Conservation (phyloP, 2,329 filamentous ascomycete species). For the Colletotrichum sp. region DNA sequence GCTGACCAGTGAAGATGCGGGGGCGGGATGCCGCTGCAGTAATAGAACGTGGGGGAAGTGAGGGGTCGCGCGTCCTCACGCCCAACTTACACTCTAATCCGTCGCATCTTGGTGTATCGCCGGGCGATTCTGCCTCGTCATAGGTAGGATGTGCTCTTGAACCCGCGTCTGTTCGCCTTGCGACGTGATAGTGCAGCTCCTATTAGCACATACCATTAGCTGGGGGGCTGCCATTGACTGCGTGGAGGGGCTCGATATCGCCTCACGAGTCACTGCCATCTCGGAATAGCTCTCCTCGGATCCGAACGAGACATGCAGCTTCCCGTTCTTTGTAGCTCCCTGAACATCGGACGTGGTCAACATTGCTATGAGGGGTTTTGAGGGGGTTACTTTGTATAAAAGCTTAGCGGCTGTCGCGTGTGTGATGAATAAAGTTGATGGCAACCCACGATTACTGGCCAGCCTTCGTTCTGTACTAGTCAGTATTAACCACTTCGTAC, state of each 20-base stretch:
- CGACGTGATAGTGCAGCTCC: neutral
- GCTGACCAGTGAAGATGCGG: constrained; percentile 1
- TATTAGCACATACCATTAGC: constrained; percentile 13
- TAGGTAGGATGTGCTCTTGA: neutral
- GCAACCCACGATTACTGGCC: neutral
- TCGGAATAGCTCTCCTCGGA: neutral
- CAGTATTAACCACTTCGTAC: neutral
- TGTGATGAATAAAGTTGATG: neutral
- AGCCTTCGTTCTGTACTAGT: neutral
- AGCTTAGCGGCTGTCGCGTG: neutral
- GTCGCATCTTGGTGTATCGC: constrained; percentile 14
- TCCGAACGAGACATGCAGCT: neutral
- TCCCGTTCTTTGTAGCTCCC: neutral
- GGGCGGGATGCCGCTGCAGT: constrained; percentile 26
- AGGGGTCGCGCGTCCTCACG: constrained; percentile 22
- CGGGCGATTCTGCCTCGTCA: neutral
- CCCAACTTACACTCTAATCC: constrained; percentile 9
- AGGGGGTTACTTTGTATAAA: neutral
- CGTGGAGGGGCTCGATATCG: neutral
- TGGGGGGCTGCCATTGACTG: neutral
- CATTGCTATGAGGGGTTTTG: neutral
- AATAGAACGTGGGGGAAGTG: constrained; percentile 36
- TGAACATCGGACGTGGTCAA: neutral
- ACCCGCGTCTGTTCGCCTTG: neutral
- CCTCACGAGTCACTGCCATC: neutral